phyloP scores from a whole-genome alignment of 75 land plant species.

The Larix kaempferi region DNA sequence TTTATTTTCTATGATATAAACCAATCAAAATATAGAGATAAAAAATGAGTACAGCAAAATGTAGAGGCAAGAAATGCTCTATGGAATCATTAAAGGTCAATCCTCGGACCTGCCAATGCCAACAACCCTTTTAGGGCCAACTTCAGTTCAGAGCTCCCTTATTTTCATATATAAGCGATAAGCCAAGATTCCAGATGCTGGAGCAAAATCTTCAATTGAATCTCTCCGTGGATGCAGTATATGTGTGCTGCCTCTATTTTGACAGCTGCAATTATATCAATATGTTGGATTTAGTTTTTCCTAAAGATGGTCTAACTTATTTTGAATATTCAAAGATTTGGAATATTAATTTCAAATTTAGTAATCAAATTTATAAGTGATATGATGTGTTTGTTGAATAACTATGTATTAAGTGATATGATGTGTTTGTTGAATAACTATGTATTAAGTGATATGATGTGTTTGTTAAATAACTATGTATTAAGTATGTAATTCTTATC shows the following conservation, averaged over 20 bases:
- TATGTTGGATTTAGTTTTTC: constrained; percentile 42
- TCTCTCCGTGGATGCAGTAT: constrained; percentile 41
- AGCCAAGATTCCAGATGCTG: constrained; percentile 31
- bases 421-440: constrained; percentile 64
- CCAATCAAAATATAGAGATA: too few species aligned
- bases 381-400: constrained; percentile 47
- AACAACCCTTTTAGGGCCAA: constrained; percentile 50
- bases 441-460: constrained; percentile 48
- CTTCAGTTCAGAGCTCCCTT: constrained; percentile 46
- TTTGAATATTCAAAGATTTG: constrained; percentile 45
- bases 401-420: constrained; percentile 48
- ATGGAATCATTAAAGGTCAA: constrained; percentile 27
- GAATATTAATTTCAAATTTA: constrained; percentile 46
- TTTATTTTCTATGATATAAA: too few species aligned
- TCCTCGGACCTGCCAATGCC: constrained; percentile 58
- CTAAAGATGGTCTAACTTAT: constrained; percentile 21
- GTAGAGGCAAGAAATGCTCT: constrained; percentile 33
- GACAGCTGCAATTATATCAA: constrained; percentile 45
- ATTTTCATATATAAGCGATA: constrained; percentile 38
- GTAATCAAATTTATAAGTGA: constrained; percentile 56
- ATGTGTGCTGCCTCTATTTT: constrained; percentile 37
- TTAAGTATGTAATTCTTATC: too few species aligned
- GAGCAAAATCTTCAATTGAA: constrained; percentile 38
- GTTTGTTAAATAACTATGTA: constrained; percentile 56
- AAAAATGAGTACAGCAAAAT: constrained; percentile 37